Conservation (phyloP, 2,329 filamentous ascomycete species). For the Calonectria leucothoes region DNA sequence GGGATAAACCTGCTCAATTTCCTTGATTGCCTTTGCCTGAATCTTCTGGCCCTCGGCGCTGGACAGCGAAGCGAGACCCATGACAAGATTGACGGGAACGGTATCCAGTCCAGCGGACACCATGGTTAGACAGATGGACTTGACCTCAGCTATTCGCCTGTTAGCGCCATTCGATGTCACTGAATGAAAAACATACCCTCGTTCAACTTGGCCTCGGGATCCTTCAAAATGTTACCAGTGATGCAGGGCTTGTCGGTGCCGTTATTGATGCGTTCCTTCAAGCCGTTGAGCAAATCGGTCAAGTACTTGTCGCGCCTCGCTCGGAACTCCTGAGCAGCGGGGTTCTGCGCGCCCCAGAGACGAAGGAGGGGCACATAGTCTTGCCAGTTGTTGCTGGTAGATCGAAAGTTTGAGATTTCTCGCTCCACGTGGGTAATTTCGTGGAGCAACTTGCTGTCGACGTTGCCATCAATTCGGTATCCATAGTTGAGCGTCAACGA, state of each 20-base stretch:
- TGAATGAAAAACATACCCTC: conserved; percentile 38
- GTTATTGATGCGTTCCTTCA: conserved; percentile 53
- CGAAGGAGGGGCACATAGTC: conserved; percentile 85
- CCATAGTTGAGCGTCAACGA: conserved; percentile 85
- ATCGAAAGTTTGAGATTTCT: conserved; percentile 79
- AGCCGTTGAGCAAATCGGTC: conserved; percentile 73
- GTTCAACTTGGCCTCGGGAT: conserved; percentile 56
- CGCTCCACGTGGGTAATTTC: conserved; percentile 84
- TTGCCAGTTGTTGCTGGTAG: conserved; percentile 86
- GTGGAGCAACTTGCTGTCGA: conserved; percentile 73
- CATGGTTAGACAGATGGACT: conserved; percentile 85
- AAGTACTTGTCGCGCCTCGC: conserved; percentile 75
- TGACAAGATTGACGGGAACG: conserved; percentile 82
- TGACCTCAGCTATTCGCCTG: conserved; percentile 72
- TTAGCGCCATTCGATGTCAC: rapidly evolving
- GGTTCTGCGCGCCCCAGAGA: conserved; percentile 70
- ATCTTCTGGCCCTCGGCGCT: conserved; percentile 75
- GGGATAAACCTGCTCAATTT: conserved; percentile 78
- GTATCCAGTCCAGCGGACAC: conserved; percentile 86
- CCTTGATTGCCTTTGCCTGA: conserved; percentile 75
- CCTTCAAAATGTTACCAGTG: conserved; percentile 65
- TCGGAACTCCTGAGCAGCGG: conserved; percentile 73
- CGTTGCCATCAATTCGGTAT: conserved; percentile 77
- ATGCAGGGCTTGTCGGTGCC: conserved; percentile 56
- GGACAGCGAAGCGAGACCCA: conserved; percentile 83